Base-by-base conservation (phyloP, 371 early-diverging fungal genomes). In the Mucor saturninus region DNA sequence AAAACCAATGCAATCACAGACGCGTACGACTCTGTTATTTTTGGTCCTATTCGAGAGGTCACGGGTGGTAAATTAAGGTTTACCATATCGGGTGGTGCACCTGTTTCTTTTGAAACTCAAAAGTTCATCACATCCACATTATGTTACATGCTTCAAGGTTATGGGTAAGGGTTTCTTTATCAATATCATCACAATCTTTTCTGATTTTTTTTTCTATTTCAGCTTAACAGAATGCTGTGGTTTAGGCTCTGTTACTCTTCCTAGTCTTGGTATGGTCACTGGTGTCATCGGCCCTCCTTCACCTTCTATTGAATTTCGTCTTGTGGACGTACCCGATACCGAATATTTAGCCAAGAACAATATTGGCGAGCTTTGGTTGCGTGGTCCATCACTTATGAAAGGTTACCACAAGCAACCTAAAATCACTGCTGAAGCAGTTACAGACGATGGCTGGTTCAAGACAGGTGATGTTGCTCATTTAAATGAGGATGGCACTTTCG, bases 381-480 rank as follows among this genome's bases (percentile, higher is more conserved):
- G 97, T 38, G 99, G 99, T 0, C 89, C 91, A 15, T 92, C 92
- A 61, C 82, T 98, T 35, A 93, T 96, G 86, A 77, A 87, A 48
- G 95, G 95, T 5, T 97, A 96, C 67, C 84, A 77, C 75, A 95
- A 95, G 69, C 90, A 93, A 49, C 84, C 86, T 2, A 84, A 80
- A 48, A 84, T 92, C 26, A 98, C 98, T 2, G 75, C 77, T 31
- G 91, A 93, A 56, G 80, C 91, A 1, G 69, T 98, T 38, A 90
- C 89, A 9, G 68, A 75, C 2, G 96, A 96, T 51, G 95, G 96
- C 2, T 99, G 96, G 96, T 84, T 98, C 65, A 90, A 91, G 71
- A 98, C 99, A 3, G 98, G 99, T 4, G 99, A 98, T 68, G 88
- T 99, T 72, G 98, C 93, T 11, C 76, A 75, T 30, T 71, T 97